phyloP scores from a whole-genome alignment of 495 filamentous ascomycete species.

The Cenococcum geophilum region DNA sequence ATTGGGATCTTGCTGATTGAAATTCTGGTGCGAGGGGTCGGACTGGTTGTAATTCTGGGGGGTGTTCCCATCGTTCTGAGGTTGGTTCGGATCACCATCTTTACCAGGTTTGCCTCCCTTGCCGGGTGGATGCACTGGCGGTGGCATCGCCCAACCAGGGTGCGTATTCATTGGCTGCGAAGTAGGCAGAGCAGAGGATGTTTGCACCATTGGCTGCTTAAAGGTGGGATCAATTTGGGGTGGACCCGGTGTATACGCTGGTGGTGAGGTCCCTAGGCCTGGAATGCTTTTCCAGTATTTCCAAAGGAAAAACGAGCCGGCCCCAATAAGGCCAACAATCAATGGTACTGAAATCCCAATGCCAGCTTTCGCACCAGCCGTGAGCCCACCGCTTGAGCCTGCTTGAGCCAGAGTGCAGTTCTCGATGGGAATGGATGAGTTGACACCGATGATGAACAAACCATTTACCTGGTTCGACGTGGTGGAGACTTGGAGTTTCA shows the following conservation, averaged over 20 bases:
- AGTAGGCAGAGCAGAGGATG: not conserved
- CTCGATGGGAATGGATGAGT: constrained; percentile 17
- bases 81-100: constrained; percentile 6
- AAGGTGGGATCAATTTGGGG: constrained; percentile 9
- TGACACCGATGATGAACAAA: constrained; percentile 17
- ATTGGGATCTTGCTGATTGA: not conserved
- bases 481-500: constrained; percentile 11
- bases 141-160: constrained; percentile 5
- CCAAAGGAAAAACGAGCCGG: constrained; percentile 14
- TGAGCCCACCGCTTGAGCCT: constrained; percentile 1
- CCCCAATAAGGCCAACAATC: constrained; percentile 4
- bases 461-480: constrained; percentile 9
- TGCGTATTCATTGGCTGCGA: not conserved
- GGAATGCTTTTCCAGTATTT: constrained; percentile 20
- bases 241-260: not conserved
- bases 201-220: constrained; percentile 14
- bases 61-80: not conserved
- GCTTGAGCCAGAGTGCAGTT: constrained; percentile 16
- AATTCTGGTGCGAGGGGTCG: not conserved
- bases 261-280: not conserved
- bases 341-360: constrained; percentile 19
- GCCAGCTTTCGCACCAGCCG: constrained; percentile 17
- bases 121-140: not conserved
- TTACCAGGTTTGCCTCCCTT: not conserved
- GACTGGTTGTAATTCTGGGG: not conserved